Conservation (phyloP, 164 flowering plant species). For the Annona squamosa region DNA sequence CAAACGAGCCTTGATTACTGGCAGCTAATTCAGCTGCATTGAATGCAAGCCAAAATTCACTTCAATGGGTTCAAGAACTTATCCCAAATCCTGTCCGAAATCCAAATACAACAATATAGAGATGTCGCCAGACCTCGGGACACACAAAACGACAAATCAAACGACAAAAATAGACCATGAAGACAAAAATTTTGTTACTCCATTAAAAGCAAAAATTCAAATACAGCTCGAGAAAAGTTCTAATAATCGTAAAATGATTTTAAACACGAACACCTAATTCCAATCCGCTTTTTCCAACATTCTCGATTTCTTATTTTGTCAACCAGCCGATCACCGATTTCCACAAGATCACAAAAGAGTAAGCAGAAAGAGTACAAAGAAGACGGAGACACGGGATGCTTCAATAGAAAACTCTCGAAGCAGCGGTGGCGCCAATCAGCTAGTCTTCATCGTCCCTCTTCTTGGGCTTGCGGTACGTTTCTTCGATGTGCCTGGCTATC, state of each 20-base stretch:
- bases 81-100: too few relatives aligned
- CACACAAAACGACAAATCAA: too few relatives aligned
- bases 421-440: neutral
- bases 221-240: neutral
- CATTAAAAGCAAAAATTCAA: neutral
- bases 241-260: neutral
- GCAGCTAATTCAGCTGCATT: too few relatives aligned
- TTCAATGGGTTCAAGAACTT: too few relatives aligned
- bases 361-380: too few relatives aligned
- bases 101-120: too few relatives aligned
- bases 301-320: neutral
- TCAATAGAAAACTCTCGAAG: neutral
- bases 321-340: neutral
- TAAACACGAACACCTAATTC: neutral
- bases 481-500: slow-evolving; percentile 34
- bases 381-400: neutral
- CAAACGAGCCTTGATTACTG: too few relatives aligned
- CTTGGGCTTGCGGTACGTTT: slow-evolving; percentile 28
- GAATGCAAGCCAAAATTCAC: too few relatives aligned
- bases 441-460: slow-evolving; percentile 11
- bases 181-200: too few relatives aligned
- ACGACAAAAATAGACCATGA: too few relatives aligned
- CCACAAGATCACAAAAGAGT: too few relatives aligned
- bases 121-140: neutral
- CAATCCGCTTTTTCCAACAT: neutral